A percentile compares a stretch with the other conserved stretches of the same genome.
These are phyloP conservation scores for button mushroom (Agaricus bisporus) DNA, from an alignment of 768 basidiomycete genomes.

Conservation along the genomic window DNA sequence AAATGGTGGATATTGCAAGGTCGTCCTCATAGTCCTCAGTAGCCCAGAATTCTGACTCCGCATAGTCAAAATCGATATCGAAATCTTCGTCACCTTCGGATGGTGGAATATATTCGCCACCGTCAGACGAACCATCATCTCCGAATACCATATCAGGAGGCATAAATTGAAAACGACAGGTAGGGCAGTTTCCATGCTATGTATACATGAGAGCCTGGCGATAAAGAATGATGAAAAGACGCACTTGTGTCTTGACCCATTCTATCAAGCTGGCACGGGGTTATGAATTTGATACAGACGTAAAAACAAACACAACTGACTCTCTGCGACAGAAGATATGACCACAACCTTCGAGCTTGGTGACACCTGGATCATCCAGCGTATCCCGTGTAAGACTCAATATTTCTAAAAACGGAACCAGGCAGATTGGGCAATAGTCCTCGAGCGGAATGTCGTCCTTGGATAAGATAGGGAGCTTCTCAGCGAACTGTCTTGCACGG, in stretches of 20 bases:
- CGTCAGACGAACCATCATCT: conserved; percentile 63
- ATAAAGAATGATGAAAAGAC: conserved; percentile 10
- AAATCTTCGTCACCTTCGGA: conserved; percentile 49
- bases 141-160: conserved; percentile 35
- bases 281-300: not conserved
- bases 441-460: conserved; percentile 34
- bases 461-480: conserved; percentile 37
- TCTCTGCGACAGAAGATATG: conserved; percentile 67
- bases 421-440: conserved; percentile 64
- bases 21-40: conserved; percentile 14
- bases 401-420: conserved; percentile 42
- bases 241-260: conserved; percentile 57
- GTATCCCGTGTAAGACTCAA: conserved; percentile 22
- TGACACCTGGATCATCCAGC: conserved; percentile 35
- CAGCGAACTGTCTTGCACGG: conserved; percentile 32
- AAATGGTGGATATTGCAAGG: not conserved
- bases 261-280: conserved; percentile 42
- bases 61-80: conserved; percentile 33
- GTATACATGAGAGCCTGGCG: not conserved
- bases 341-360: conserved; percentile 52
- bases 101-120: conserved; percentile 58
- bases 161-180: conserved; percentile 56
- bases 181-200: conserved; percentile 71
- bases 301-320: conserved; percentile 26
- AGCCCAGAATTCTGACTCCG: not conserved